Evolutionary conservation across 805 yeast species (phyloP), one percentile per base, ranked within the genome.

Genomic region (Deakozyma indianensis): DNA sequence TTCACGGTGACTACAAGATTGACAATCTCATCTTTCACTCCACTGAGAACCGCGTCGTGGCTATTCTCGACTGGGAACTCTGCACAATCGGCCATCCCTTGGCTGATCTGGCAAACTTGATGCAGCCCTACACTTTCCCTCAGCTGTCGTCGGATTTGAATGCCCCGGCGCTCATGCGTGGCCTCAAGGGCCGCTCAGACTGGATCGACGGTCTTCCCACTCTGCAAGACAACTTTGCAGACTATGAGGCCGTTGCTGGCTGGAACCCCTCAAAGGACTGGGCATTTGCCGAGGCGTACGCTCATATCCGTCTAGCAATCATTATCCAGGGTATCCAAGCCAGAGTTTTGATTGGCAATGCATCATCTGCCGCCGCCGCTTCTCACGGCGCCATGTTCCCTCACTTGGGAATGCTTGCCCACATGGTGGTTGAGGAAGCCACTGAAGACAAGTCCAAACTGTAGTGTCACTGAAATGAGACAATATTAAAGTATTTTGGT

Each of bases 1-100:
- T 77, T 32, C 83, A 77, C 51, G 83, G 88, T 41, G 78, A 78
- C 63, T 70, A 72, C 69, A 73, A 78, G 63, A 66, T 73, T 54
- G 80, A 82, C 66, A 69, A 81, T 62, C 65, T 81, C 50, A 69
- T 82, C 27, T 72, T 73, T 62, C 71, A 80, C 59, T 77, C 76
- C 51, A 69, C 68, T 0, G 65, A 68, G 41, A 69, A 70, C 20
- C 56, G 58, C 41, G 74, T 77, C 2, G 60, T 71, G 43, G 80
- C 81, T 0, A 73, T 77, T 2, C 62, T 77, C 38, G 83, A 77
- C 54, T 77, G 83, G 83, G 83, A 77, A 55, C 60, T 77, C 35
- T 75, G 80, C 50, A 77, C 83, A 0, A 63, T 74, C 47, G 83
- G 83, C 0, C 80, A 77, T 51, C 83, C 83, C 0, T 56, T 77